These are phyloP conservation scores for Paraphaeosphaeria minitans DNA, from an alignment of 2,329 filamentous ascomycete species.

Conservation along the genomic window DNA sequence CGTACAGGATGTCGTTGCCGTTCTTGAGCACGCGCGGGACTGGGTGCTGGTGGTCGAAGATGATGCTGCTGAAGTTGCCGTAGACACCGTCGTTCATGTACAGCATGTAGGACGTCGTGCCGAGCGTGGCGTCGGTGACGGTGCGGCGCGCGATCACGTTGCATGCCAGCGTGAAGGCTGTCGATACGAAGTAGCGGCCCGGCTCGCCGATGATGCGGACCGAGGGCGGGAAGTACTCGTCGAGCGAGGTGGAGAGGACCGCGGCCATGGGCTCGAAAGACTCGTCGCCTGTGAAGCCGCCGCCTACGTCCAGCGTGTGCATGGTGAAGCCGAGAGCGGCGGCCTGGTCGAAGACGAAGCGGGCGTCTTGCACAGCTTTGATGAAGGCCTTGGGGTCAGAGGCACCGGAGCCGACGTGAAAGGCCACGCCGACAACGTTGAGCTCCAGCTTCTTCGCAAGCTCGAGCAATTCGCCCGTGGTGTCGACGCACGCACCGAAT, in stretches of 20 bases:
- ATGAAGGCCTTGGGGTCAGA: slow-evolving; percentile 90
- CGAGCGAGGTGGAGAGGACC: slow-evolving; percentile 78
- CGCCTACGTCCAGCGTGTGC: slow-evolving; percentile 90
- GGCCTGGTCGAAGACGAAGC: slow-evolving; percentile 86
- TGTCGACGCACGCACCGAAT: slow-evolving; percentile 89
- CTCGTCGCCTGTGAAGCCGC: slow-evolving; percentile 89
- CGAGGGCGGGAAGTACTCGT: slow-evolving; percentile 83
- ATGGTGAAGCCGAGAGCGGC: slow-evolving; percentile 75
- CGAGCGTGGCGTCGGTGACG: slow-evolving; percentile 71
- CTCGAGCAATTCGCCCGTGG: slow-evolving; percentile 75
- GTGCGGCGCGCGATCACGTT: slow-evolving; percentile 95
- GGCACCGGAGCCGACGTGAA: slow-evolving; percentile 96
- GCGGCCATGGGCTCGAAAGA: slow-evolving; percentile 90
- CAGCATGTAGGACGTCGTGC: slow-evolving; percentile 84
- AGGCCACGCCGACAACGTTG: slow-evolving; percentile 93
- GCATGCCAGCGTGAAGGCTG: slow-evolving; percentile 91
- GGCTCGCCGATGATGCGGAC: slow-evolving; percentile 94
- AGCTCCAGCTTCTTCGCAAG: slow-evolving; percentile 82
- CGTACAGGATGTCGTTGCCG: slow-evolving; percentile 63
- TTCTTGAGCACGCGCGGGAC: slow-evolving; percentile 78
- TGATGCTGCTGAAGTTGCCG: slow-evolving; percentile 98
- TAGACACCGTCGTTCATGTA: slow-evolving; percentile 98
- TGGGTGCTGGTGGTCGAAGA: slow-evolving; percentile 97
- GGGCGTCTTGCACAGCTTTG: slow-evolving; percentile 88
- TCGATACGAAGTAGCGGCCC: slow-evolving; percentile 92